These are phyloP conservation scores for Scutellaria galericulata DNA, from an alignment of 257 asterid species.

Conservation along the genomic window DNA sequence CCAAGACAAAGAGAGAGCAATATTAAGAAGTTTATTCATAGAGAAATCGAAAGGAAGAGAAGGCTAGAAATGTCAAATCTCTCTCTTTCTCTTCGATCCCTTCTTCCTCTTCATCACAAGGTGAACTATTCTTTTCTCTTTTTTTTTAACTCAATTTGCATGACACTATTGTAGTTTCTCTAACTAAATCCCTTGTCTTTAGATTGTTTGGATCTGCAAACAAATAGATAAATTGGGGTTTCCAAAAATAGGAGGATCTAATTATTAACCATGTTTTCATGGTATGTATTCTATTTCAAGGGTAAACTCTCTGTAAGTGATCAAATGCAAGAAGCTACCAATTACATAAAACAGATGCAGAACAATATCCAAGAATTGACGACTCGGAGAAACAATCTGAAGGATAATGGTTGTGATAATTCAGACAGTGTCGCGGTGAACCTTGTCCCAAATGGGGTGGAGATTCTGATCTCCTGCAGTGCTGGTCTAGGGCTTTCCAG, in stretches of 20 bases:
- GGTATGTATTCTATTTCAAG: not conserved
- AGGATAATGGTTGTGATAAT: not conserved
- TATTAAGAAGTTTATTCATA: slow-evolving; percentile 45
- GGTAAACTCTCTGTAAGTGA: slow-evolving; percentile 44
- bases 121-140: slow-evolving; percentile 22
- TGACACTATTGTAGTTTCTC: not conserved
- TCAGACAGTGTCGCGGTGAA: not conserved
- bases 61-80: slow-evolving; percentile 63
- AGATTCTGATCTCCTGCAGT: not conserved
- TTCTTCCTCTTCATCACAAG: not conserved
- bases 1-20: not conserved
- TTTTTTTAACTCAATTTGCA: not conserved
- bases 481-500: not conserved
- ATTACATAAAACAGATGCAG: slow-evolving; percentile 41
- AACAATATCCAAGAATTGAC: slow-evolving; percentile 31
- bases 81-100: slow-evolving; percentile 44
- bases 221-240: too few species aligned
- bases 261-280: not conserved
- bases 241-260: not conserved
- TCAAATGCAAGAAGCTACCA: slow-evolving; percentile 39
- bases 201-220: not conserved
- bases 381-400: slow-evolving; percentile 26
- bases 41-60: slow-evolving; percentile 62
- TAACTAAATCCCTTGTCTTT: too few species aligned
- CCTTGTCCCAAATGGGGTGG: not conserved